These are phyloP conservation scores for Stagonosporopsis rhizophila DNA, from an alignment of 2,329 filamentous ascomycete genomes.

Conservation along the genomic window DNA sequence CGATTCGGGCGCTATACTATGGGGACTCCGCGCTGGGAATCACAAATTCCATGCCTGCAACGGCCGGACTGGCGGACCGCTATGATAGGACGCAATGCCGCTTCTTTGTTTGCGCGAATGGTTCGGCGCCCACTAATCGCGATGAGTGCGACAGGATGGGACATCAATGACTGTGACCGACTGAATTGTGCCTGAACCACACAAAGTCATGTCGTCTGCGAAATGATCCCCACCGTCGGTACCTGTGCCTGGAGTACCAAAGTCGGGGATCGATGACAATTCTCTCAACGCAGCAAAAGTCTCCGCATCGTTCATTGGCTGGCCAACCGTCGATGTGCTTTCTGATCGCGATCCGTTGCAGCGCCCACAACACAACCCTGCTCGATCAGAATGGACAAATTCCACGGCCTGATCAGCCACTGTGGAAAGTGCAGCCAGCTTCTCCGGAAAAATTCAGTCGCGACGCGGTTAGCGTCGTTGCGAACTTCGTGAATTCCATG, in stretches of 20 bases:
- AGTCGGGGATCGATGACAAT: background rate
- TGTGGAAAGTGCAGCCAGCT: conserved; percentile 3
- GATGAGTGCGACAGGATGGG: background rate
- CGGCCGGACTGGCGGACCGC: conserved; percentile 1
- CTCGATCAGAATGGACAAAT: conserved; percentile 1
- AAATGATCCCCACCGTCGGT: conserved; percentile 5
- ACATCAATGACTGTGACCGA: conserved; percentile 5
- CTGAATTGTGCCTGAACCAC: conserved; percentile 5
- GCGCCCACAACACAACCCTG: conserved; percentile 6
- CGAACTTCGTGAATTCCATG: background rate
- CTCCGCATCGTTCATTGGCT: background rate
- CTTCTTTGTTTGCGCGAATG: background rate
- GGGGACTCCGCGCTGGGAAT: conserved; percentile 15
- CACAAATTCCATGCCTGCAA: conserved; percentile 12
- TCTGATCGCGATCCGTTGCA: conserved; percentile 10
- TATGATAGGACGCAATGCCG: conserved; percentile 1
- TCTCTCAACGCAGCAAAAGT: background rate
- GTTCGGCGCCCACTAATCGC: conserved; percentile 4
- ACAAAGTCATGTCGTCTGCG: conserved; percentile 14
- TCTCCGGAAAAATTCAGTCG: conserved; percentile 3
- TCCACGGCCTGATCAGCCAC: conserved; percentile 3
- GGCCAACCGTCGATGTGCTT: conserved; percentile 5
- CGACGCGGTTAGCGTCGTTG: conserved; percentile 2
- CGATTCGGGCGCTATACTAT: conserved; percentile 15
- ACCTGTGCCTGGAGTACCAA: conserved; percentile 5